Conservation (phyloP, 306 rosid species). For the Cyclanthera cordifolia region DNA sequence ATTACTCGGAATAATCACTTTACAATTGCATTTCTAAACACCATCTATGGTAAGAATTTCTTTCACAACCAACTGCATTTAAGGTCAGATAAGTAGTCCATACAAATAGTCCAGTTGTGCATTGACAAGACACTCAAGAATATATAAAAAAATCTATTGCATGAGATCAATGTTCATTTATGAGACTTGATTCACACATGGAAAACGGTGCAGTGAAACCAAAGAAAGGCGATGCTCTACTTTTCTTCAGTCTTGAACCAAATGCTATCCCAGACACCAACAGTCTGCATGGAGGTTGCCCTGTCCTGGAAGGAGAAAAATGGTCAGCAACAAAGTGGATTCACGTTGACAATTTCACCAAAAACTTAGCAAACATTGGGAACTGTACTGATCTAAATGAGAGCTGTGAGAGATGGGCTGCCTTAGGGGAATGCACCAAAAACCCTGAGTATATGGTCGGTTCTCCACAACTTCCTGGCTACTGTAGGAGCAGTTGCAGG, state of each 20-base stretch:
- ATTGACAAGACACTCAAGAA: no score
- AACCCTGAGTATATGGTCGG: constrained; percentile 86
- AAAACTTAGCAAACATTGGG: constrained; percentile 36
- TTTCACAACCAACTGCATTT: no score
- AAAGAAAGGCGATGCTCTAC: constrained; percentile 90
- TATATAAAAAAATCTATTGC: no score
- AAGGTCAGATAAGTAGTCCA: no score
- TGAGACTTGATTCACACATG: not conserved
- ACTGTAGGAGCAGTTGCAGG: constrained; percentile 79
- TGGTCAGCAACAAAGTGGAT: constrained; percentile 99
- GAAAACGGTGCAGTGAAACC: constrained; percentile 56
- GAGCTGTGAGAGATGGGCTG: constrained; percentile 87
- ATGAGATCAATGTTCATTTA: constrained; percentile 9
- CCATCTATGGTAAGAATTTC: no score
- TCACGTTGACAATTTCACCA: constrained; percentile 82
- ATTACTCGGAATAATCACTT: no score
- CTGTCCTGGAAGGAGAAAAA: constrained; percentile 92
- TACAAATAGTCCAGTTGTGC: no score
- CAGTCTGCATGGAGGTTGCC: constrained; percentile 97
- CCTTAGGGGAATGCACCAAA: constrained; percentile 85
- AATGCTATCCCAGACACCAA: constrained; percentile 52
- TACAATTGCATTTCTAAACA: no score
- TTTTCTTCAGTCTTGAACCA: constrained; percentile 79
- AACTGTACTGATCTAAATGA: constrained; percentile 60
- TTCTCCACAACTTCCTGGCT: constrained; percentile 68